phyloP scores from a whole-genome alignment of 2,329 filamentous ascomycete genomes.

The Aciculosporium take region DNA sequence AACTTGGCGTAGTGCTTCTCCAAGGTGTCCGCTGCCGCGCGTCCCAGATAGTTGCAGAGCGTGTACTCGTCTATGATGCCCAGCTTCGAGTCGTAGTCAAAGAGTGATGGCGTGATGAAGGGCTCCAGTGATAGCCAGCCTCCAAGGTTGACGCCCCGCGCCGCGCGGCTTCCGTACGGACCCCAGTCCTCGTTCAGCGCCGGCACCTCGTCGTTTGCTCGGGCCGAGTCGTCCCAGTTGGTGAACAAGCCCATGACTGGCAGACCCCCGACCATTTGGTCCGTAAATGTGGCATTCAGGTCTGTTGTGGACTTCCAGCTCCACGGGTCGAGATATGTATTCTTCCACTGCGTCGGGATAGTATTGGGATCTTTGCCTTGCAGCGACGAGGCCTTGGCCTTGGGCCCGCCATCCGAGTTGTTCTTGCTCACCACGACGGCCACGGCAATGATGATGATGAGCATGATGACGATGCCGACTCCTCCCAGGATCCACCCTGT shows the following conservation, averaged over 20 bases:
- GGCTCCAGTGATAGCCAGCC: slow-evolving; percentile 92
- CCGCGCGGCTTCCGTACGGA: slow-evolving; percentile 61
- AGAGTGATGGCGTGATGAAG: slow-evolving; percentile 88
- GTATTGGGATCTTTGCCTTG: slow-evolving; percentile 37
- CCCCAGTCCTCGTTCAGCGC: slow-evolving; percentile 62
- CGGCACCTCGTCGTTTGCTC: slow-evolving; percentile 67
- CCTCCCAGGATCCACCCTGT: slow-evolving; percentile 40
- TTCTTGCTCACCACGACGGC: slow-evolving; percentile 54
- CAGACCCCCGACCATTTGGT: slow-evolving; percentile 69
- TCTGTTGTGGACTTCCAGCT: slow-evolving; percentile 80
- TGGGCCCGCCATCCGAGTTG: slow-evolving; percentile 20
- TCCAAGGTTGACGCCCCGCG: slow-evolving; percentile 81
- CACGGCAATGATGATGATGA: slow-evolving; percentile 54
- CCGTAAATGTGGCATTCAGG: slow-evolving; percentile 91
- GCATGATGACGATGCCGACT: slow-evolving; percentile 38
- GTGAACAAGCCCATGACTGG: slow-evolving; percentile 79
- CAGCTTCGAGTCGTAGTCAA: slow-evolving; percentile 48
- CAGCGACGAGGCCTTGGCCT: slow-evolving; percentile 23
- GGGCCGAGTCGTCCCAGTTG: slow-evolving; percentile 69
- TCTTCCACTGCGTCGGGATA: slow-evolving; percentile 53
- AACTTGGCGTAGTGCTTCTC: slow-evolving; percentile 88
- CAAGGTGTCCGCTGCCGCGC: slow-evolving; percentile 50
- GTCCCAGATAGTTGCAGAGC: slow-evolving; percentile 55
- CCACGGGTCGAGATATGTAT: slow-evolving; percentile 74
- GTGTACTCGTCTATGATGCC: slow-evolving; percentile 82